A percentile compares a stretch with the other conserved stretches of the same genome.
Conservation (phyloP, 495 filamentous ascomycete species). For the Patellaria atrata region DNA sequence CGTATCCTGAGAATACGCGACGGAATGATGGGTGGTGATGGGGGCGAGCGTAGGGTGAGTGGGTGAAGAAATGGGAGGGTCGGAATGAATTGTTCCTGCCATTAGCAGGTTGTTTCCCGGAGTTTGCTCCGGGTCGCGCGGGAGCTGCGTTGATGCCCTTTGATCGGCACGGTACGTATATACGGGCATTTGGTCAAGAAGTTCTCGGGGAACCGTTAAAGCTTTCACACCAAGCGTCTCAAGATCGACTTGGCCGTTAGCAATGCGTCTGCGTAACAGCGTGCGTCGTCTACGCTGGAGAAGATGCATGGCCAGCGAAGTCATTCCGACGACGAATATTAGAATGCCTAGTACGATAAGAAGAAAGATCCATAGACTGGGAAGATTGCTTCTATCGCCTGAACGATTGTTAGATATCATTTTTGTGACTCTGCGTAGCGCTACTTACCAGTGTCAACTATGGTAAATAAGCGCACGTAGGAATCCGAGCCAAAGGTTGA, state of each 20-base stretch:
- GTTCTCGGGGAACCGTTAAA: slow-evolving; percentile 50
- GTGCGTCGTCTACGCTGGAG: slow-evolving; percentile 52
- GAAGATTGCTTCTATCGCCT: slow-evolving; percentile 32
- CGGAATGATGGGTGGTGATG: slow-evolving; percentile 4
- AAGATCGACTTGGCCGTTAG: slow-evolving; percentile 61
- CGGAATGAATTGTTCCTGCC: slow-evolving; percentile 8
- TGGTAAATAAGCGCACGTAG: slow-evolving; percentile 44
- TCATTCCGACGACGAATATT: slow-evolving; percentile 44
- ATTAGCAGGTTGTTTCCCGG: slow-evolving; percentile 8
- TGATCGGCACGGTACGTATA: slow-evolving; percentile 57
- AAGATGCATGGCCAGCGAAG: slow-evolving; percentile 58
- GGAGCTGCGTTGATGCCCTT: background rate
- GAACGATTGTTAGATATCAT: slow-evolving; percentile 13
- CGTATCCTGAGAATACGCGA: slow-evolving; percentile 46
- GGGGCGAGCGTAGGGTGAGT: slow-evolving; percentile 12
- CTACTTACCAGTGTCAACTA: slow-evolving; percentile 45
- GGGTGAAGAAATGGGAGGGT: slow-evolving; percentile 13
- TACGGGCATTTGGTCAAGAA: slow-evolving; percentile 56
- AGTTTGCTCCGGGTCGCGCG: background rate
- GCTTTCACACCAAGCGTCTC: slow-evolving; percentile 67
- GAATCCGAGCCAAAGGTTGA: slow-evolving; percentile 28
- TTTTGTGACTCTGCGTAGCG: background rate
- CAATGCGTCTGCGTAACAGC: slow-evolving; percentile 50
- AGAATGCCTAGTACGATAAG: slow-evolving; percentile 67
- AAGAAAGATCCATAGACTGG: slow-evolving; percentile 70